Percentiles rank a stretch among this genome's conserved stretches.
phyloP scores from a whole-genome alignment of 768 basidiomycete species.

The Hygrophorus pudorinus region DNA sequence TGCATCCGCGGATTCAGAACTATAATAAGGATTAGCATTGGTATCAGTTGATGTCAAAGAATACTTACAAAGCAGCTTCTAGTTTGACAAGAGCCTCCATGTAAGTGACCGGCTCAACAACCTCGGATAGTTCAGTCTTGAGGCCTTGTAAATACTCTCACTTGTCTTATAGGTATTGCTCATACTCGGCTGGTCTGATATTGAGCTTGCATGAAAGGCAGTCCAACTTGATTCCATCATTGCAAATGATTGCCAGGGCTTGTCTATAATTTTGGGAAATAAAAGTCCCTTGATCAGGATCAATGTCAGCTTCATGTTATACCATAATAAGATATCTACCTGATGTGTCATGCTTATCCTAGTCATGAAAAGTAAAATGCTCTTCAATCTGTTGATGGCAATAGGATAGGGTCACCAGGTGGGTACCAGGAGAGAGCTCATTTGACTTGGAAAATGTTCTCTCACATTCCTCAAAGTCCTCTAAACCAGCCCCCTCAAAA shows the following conservation, averaged over 20 bases:
- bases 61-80: not conserved
- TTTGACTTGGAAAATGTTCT: slow-evolving; percentile 19
- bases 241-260: slow-evolving; percentile 16
- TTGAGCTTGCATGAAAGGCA: not conserved
- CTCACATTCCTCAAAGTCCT: no score
- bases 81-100: not conserved
- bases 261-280: slow-evolving; percentile 21
- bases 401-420: slow-evolving; percentile 14
- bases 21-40: no score
- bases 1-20: no score
- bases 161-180: not conserved
- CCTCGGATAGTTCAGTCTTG: not conserved
- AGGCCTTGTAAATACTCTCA: not conserved
- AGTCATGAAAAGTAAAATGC: slow-evolving; percentile 12
- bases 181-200: not conserved
- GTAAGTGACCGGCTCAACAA: not conserved
- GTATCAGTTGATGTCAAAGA: no score
- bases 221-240: not conserved
- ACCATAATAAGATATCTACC: not conserved
- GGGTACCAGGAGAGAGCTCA: slow-evolving; percentile 13
- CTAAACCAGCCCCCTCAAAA: slow-evolving; percentile 17
- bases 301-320: not conserved
- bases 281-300: slow-evolving; percentile 8
- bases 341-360: slow-evolving; percentile 12
- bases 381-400: no score